phyloP scores from a whole-genome alignment of 257 asterid genomes.

The Nyctanthes arbortristis region DNA sequence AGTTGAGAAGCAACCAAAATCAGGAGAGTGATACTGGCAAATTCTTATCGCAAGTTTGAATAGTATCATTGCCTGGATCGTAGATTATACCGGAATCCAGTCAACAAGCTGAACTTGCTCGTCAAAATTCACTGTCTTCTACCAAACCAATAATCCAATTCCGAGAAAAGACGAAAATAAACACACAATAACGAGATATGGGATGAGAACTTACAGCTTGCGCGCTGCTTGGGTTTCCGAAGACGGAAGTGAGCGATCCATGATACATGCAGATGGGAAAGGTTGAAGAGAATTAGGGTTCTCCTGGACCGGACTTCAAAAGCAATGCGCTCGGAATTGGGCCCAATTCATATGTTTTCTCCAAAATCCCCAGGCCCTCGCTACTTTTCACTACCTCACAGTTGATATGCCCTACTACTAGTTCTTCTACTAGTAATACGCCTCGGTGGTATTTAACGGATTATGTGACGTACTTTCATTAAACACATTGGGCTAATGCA shows the following conservation, averaged over 20 bases:
- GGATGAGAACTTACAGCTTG: too few relatives aligned
- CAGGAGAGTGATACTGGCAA: constrained; percentile 58
- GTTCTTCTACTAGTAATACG: too few relatives aligned
- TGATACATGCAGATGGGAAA: neutral
- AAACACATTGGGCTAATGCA: too few relatives aligned
- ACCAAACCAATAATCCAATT: neutral
- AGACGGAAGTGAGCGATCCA: too few relatives aligned
- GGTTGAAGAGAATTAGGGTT: neutral
- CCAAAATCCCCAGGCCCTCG: too few relatives aligned
- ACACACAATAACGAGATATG: neutral
- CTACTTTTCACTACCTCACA: too few relatives aligned
- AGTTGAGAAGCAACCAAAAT: constrained; percentile 39
- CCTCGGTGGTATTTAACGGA: too few relatives aligned
- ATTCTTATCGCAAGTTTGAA: constrained; percentile 51
- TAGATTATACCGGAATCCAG: constrained; percentile 33
- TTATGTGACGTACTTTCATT: too few relatives aligned
- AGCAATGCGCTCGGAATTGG: too few relatives aligned
- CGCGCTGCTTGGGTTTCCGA: neutral
- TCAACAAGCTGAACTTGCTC: constrained; percentile 72
- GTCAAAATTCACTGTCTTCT: neutral
- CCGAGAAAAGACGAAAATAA: neutral
- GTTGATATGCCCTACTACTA: too few relatives aligned
- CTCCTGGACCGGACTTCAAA: too few relatives aligned
- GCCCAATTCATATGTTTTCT: too few relatives aligned
- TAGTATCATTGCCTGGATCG: constrained; percentile 43